Base-by-base conservation (phyloP, 495 filamentous ascomycete species). In the Lindgomyces ingoldianus region DNA sequence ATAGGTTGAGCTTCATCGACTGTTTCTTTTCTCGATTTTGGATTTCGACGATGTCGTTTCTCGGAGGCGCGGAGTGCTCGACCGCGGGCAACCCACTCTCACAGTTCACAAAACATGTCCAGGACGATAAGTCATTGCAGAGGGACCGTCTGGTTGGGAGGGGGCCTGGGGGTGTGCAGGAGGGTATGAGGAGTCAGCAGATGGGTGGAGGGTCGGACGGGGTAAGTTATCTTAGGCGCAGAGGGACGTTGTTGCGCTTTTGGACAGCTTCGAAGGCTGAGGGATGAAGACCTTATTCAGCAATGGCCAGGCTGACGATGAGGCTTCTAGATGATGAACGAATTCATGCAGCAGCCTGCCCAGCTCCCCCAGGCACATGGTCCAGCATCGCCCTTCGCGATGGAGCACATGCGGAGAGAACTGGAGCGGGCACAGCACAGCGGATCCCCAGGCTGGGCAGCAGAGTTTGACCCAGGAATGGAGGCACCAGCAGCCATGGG, bases 41-140 rank as follows among this genome's bases (percentile, higher is more conserved):
- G n/a, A n/a, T n/a, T 19, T 8, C 39, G 39, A 56, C 26, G 65
- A 96, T 96, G 94, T 95, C 92, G 22, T 96, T 98, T 74, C 83
- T 96, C 65, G 90, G 90, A 77, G 93, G 93, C 68, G 90, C 92
- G 67, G 94, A 98, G 78, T 98, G 94, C 81, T 98, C 94, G 49
- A 96, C 94, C 44, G 92, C 90, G 56, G 91, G 87, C 71, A 98
- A 98, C 76, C 95, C 95, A 57, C 87, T 98, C 60, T 91, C 89
- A 70, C 95, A 97, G 83, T 96, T 98, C 74, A 88, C 90, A 27
- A 98, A 98, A 74, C 91, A 96, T 73, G 89, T 92, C 54, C 87
- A 91, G 70, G 90, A 96, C 79, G 94, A 98, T 80, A 96, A 93
- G 78, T 91, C 89, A 26, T 82, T 96, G 56, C 93, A 97, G 74